Conservation (phyloP, 139 green algal genomes). For the Zygnema cylindricum region DNA sequence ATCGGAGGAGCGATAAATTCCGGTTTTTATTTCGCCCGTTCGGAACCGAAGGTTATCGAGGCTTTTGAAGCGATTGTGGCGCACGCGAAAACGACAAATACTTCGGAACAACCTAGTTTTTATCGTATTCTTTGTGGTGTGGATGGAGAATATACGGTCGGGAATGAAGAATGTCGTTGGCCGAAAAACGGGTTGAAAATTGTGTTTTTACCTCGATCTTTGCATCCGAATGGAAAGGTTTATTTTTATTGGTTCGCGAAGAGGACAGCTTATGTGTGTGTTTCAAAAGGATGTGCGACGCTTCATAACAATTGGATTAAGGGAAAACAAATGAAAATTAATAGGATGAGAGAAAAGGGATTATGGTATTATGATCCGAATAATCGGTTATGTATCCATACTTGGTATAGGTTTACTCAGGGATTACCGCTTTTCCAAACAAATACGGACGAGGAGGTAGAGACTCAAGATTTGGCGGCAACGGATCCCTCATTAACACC, state of each 20-base stretch:
- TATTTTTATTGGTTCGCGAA: conserved; percentile 25
- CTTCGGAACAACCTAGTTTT: conserved; percentile 48
- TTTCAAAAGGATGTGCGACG: conserved; percentile 8
- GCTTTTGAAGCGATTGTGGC: conserved; percentile 36
- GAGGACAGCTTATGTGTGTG: conserved; percentile 4
- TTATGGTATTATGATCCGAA: conserved; percentile 27
- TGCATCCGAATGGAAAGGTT: conserved; percentile 32
- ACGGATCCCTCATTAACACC: no score
- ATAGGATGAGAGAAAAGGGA: conserved; percentile 19
- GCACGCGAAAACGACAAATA: conserved; percentile 28
- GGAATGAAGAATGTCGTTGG: conserved; percentile 14
- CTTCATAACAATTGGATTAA: conserved; percentile 55
- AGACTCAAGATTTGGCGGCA: neutral
- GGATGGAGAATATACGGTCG: neutral
- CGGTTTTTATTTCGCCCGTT: conserved; percentile 49
- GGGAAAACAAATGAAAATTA: conserved; percentile 33
- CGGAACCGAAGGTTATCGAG: neutral
- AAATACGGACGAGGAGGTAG: neutral
- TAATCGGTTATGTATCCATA: neutral
- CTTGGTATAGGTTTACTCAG: neutral
- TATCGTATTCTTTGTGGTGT: conserved; percentile 26
- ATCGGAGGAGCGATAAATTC: conserved; percentile 38
- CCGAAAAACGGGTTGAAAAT: conserved; percentile 8
- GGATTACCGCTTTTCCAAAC: neutral
- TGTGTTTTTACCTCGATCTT: conserved; percentile 13